A percentile compares a stretch with the other conserved stretches of the same genome.
phyloP scores from a whole-genome alignment of 768 basidiomycete genomes.

The Flagelloscypha sp. region DNA sequence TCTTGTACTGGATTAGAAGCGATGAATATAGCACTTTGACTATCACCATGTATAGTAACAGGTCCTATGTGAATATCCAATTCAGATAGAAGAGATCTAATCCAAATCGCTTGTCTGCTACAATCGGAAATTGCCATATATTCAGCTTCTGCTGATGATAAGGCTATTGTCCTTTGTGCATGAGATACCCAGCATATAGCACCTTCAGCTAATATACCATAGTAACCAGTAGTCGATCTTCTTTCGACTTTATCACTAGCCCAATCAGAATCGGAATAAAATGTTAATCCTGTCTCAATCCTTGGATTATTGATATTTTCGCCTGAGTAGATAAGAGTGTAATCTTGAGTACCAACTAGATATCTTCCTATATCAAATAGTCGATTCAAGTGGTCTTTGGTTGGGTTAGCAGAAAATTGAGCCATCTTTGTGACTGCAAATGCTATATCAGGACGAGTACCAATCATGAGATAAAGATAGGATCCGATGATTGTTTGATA shows the following conservation, averaged over 20 bases:
- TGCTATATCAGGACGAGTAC: conserved; percentile 18
- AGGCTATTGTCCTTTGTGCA: conserved; percentile 21
- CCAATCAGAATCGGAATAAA: conserved; percentile 3
- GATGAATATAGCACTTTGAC: too few species aligned
- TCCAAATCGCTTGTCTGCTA: too few species aligned
- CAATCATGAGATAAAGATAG: conserved; percentile 17
- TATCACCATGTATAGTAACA: too few species aligned
- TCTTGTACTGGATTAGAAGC: too few species aligned
- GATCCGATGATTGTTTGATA: conserved; percentile 12
- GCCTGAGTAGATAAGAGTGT: conserved; percentile 4
- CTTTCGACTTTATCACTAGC: conserved; percentile 1
- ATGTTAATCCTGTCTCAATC: too few species aligned
- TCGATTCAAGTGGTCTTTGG: conserved; percentile 13
- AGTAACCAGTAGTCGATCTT: conserved; percentile 18
- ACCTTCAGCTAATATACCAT: conserved; percentile 18
- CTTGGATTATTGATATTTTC: too few species aligned
- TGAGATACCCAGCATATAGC: conserved; percentile 22
- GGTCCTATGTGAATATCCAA: too few species aligned
- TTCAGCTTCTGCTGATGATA: conserved; percentile 28
- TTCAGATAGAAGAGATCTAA: too few species aligned
- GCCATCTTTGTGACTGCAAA: conserved; percentile 14
- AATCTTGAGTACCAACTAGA: conserved; percentile 12
- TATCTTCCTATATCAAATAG: conserved; percentile 16
- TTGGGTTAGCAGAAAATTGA: conserved; percentile 18
- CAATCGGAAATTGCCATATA: too few species aligned